Evolutionary conservation across 352 stramenopile species (phyloP).

Genomic region (Globisporangium canariense): DNA sequence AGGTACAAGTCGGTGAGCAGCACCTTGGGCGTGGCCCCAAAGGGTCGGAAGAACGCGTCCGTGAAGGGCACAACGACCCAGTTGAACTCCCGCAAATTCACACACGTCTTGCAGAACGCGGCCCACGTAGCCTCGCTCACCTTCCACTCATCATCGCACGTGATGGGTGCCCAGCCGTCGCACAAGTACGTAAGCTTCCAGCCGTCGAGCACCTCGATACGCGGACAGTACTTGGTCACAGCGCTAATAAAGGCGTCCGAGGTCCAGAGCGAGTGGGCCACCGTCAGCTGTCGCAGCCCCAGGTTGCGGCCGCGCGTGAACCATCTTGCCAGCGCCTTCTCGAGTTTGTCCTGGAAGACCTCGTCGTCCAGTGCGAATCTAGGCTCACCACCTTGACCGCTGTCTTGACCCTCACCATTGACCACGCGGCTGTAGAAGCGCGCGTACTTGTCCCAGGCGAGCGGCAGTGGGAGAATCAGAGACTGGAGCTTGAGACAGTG

Average conservation of each 20-base stretch:
- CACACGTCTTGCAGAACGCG: slow-evolving; percentile 35
- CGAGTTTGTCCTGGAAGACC: slow-evolving; percentile 25
- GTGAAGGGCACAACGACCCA: slow-evolving; percentile 51
- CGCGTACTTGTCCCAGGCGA: slow-evolving; percentile 37
- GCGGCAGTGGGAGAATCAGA: slow-evolving; percentile 37
- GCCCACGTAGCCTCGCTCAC: slow-evolving; percentile 36
- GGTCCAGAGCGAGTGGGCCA: slow-evolving; percentile 30
- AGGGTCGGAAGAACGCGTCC: slow-evolving; percentile 45
- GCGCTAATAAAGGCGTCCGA: slow-evolving; percentile 40
- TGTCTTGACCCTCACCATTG: background rate
- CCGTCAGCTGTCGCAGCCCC: slow-evolving; percentile 39
- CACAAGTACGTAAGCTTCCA: slow-evolving; percentile 56
- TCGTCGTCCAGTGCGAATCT: slow-evolving; percentile 22
- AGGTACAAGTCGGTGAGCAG: slow-evolving; percentile 35
- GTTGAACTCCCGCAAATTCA: slow-evolving; percentile 51
- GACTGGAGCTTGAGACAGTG: slow-evolving; percentile 46
- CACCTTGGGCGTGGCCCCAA: slow-evolving; percentile 35
- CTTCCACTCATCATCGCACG: slow-evolving; percentile 53
- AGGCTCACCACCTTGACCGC: slow-evolving; percentile 9
- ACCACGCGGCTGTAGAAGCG: slow-evolving; percentile 20
- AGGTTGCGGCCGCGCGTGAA: slow-evolving; percentile 26
- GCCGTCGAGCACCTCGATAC: slow-evolving; percentile 51
- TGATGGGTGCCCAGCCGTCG: slow-evolving; percentile 41
- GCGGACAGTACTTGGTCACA: slow-evolving; percentile 37
- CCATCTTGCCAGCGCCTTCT: slow-evolving; percentile 37